phyloP scores from a whole-genome alignment of 345 rosid species.

The Punica granatum region DNA sequence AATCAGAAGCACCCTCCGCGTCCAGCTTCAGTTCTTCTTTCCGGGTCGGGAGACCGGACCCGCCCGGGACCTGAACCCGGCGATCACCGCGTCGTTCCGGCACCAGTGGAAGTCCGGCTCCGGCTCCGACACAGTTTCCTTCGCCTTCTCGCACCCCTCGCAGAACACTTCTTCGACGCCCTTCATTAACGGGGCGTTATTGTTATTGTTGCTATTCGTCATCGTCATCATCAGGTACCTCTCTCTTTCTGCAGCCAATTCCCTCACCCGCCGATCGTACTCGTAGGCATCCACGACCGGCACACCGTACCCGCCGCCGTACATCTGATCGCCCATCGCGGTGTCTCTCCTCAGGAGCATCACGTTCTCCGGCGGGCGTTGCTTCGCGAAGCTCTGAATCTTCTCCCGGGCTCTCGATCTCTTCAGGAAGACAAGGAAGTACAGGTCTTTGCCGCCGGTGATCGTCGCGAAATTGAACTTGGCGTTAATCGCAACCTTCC shows the following conservation, averaged over 20 bases:
- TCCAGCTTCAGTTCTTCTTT: background rate
- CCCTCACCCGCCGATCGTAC: slow-evolving; percentile 17
- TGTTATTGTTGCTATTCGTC: background rate
- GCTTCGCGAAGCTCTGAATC: slow-evolving; percentile 5
- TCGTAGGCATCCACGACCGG: slow-evolving; percentile 14
- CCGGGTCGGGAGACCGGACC: slow-evolving; percentile 54
- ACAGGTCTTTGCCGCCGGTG: slow-evolving; percentile 16
- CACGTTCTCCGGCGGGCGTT: slow-evolving; percentile 18
- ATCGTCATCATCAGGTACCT: slow-evolving; percentile 17
- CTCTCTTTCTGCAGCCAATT: slow-evolving; percentile 25
- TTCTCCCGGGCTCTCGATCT: slow-evolving; percentile 25
- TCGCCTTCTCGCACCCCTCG: slow-evolving; percentile 25
- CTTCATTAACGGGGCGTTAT: background rate
- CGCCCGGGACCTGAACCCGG: slow-evolving; percentile 33
- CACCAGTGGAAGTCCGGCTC: slow-evolving; percentile 36
- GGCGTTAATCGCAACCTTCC: slow-evolving; percentile 23
- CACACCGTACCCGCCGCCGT: slow-evolving; percentile 5
- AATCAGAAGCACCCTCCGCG: background rate
- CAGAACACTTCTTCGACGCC: slow-evolving; percentile 15
- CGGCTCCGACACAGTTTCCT: slow-evolving; percentile 11
- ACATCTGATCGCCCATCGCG: background rate
- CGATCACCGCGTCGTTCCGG: slow-evolving; percentile 31
- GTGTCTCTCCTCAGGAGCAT: slow-evolving; percentile 31
- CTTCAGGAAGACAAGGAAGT: slow-evolving; percentile 28
- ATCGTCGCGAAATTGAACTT: slow-evolving; percentile 29